These are phyloP conservation scores for Cladosporium sp. DNA, from an alignment of 2,329 filamentous ascomycete species.

Conservation along the genomic window DNA sequence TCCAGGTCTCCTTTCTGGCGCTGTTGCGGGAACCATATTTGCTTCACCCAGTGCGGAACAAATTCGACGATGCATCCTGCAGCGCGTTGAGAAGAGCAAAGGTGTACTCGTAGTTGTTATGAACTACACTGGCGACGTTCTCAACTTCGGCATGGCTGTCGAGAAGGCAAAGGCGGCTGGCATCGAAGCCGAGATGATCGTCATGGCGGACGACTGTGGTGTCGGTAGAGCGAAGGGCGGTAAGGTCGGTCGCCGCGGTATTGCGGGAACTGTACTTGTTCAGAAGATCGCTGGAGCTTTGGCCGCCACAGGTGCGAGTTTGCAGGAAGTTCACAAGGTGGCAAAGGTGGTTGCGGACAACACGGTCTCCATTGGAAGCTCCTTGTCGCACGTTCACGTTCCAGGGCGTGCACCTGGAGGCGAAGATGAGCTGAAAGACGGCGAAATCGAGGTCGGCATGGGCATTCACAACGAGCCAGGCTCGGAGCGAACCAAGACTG, in stretches of 20 bases:
- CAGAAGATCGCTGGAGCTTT: constrained; percentile 83
- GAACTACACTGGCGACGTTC: constrained; percentile 63
- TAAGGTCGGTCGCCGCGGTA: constrained; percentile 88
- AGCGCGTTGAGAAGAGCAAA: constrained; percentile 63
- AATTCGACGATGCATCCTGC: constrained; percentile 69
- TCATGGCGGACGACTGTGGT: constrained; percentile 87
- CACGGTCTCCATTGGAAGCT: constrained; percentile 78
- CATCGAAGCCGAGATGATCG: constrained; percentile 76
- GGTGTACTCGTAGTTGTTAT: constrained; percentile 89
- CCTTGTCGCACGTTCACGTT: constrained; percentile 86
- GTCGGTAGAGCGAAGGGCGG: constrained; percentile 76
- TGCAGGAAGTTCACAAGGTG: constrained; percentile 68
- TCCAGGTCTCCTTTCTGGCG: constrained; percentile 70
- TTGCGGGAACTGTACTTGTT: constrained; percentile 88
- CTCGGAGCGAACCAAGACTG: constrained; percentile 37
- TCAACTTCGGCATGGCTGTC: constrained; percentile 90
- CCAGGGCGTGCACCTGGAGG: constrained; percentile 63
- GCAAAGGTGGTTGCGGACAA: constrained; percentile 70
- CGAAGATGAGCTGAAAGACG: constrained; percentile 54
- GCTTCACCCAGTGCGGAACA: constrained; percentile 78
- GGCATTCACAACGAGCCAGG: constrained; percentile 62
- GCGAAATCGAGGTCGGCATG: constrained; percentile 66
- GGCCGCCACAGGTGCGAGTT: constrained; percentile 58
- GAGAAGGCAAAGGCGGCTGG: constrained; percentile 85
- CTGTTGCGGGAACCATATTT: constrained; percentile 83